These are phyloP conservation scores for Termitomyces sp. DNA, from an alignment of 768 basidiomycete species.

Conservation along the genomic window DNA sequence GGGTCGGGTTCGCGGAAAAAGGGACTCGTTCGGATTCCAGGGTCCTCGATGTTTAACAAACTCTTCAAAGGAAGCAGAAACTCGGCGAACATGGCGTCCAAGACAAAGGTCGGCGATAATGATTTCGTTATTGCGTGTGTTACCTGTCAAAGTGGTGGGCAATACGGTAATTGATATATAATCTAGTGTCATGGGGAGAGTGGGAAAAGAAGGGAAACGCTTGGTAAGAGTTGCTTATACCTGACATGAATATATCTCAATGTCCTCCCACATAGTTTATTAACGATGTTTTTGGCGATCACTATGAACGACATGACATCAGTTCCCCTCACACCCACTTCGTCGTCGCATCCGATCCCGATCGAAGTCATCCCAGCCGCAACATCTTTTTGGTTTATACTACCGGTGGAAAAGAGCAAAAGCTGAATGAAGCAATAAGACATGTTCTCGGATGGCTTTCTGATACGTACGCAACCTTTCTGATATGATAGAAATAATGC, in stretches of 20 bases:
- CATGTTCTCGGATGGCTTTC: conserved; percentile 5
- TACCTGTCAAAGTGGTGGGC: background rate
- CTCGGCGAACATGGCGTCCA: background rate
- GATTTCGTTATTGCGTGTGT: conserved; percentile 10
- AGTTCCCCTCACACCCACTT: conserved; percentile 4
- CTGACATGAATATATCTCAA: background rate
- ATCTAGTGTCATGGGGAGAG: conserved; percentile 7
- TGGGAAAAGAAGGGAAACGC: conserved; percentile 5
- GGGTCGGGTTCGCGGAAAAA: background rate
- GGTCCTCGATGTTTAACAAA: background rate
- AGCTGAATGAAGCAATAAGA: conserved; percentile 6
- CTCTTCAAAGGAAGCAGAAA: conserved; percentile 1
- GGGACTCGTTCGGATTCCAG: background rate
- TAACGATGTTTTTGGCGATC: conserved; percentile 1
- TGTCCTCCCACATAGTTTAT: conserved; percentile 2
- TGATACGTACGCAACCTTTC: conserved; percentile 7
- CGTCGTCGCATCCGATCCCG: conserved; percentile 1
- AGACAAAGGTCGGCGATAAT: background rate
- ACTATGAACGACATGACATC: background rate
- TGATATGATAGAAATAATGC: background rate
- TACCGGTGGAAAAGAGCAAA: conserved; percentile 2
- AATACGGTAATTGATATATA: background rate
- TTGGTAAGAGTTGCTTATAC: background rate
- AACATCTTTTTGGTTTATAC: conserved; percentile 7
- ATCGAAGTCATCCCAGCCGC: background rate